These are phyloP conservation scores for Paecilomyces variotii DNA, from an alignment of 2,329 filamentous ascomycete species.

Conservation along the genomic window DNA sequence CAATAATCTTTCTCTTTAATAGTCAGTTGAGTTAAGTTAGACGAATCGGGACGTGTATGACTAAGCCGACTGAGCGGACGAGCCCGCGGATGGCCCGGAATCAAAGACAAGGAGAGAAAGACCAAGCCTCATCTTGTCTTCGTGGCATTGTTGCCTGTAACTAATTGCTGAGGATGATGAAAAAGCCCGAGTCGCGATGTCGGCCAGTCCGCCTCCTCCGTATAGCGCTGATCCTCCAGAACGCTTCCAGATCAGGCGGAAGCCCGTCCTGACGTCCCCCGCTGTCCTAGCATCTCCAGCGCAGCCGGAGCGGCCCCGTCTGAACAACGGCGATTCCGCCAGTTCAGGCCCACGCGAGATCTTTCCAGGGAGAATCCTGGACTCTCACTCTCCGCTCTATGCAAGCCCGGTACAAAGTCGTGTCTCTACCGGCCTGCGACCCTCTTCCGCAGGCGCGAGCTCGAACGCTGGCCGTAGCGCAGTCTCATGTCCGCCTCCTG, in stretches of 20 bases:
- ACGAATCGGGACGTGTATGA: background rate
- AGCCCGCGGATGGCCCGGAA: background rate
- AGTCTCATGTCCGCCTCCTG: slow-evolving; percentile 9
- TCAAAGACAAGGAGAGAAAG: background rate
- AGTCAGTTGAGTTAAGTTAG: background rate
- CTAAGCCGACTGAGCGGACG: background rate
- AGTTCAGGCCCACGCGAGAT: background rate
- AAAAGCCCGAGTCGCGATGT: background rate
- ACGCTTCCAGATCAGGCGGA: slow-evolving; percentile 11
- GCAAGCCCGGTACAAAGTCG: background rate
- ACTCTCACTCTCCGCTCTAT: background rate
- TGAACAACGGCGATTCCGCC: background rate
- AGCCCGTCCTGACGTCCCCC: slow-evolving; percentile 9
- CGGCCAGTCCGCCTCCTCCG: background rate
- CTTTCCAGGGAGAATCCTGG: background rate
- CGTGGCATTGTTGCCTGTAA: too few species aligned
- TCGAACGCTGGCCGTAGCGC: slow-evolving; percentile 4
- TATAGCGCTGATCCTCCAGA: slow-evolving; percentile 4
- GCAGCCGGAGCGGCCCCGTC: slow-evolving; percentile 13
- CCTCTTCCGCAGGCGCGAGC: slow-evolving; percentile 5
- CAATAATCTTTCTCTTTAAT: background rate
- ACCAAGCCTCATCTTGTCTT: background rate
- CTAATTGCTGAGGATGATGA: background rate
- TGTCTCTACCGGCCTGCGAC: background rate
- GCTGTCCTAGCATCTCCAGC: background rate